These are phyloP conservation scores for Dipodascopsis tothii DNA, from an alignment of 805 yeast species.

Conservation along the genomic window DNA sequence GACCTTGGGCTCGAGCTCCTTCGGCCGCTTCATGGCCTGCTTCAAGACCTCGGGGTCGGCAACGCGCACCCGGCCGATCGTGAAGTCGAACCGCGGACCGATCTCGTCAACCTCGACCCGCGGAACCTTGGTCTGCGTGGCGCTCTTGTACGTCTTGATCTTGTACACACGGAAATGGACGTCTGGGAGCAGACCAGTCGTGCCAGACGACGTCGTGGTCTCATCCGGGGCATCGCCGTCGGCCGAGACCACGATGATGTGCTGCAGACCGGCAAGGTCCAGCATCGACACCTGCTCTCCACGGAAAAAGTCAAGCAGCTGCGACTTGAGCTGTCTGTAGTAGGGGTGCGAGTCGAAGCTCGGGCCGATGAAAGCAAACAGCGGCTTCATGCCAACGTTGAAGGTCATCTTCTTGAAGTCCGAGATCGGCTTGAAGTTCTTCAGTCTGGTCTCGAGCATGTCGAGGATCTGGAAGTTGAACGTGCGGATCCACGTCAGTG, in stretches of 20 bases:
- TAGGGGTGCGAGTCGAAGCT: constrained; percentile 85
- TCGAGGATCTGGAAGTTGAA: constrained; percentile 87
- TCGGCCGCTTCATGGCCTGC: constrained; percentile 78
- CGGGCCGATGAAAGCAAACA: constrained; percentile 89
- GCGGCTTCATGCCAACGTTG: constrained; percentile 83
- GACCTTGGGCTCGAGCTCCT: constrained; percentile 68
- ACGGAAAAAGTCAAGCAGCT: constrained; percentile 83
- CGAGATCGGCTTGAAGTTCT: constrained; percentile 57
- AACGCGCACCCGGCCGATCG: constrained; percentile 74
- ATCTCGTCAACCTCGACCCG: constrained; percentile 90
- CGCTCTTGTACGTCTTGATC: constrained; percentile 66
- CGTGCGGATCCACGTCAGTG: constrained; percentile 78
- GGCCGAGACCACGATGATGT: constrained; percentile 72
- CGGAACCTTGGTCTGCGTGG: constrained; percentile 73
- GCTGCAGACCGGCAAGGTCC: constrained; percentile 92
- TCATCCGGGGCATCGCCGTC: constrained; percentile 41
- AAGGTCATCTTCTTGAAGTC: constrained; percentile 68
- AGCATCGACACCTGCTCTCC: constrained; percentile 46
- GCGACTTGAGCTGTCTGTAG: constrained; percentile 74
- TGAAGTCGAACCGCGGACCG: constrained; percentile 92
- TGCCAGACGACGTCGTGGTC: constrained; percentile 15
- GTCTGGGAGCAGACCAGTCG: constrained; percentile 46
- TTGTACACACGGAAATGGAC: constrained; percentile 88
- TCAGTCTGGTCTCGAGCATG: constrained; percentile 81
- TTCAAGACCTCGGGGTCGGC: constrained; percentile 84